Evolutionary conservation across 495 filamentous ascomycete species (phyloP).

Genomic region (Xylaria sp.): DNA sequence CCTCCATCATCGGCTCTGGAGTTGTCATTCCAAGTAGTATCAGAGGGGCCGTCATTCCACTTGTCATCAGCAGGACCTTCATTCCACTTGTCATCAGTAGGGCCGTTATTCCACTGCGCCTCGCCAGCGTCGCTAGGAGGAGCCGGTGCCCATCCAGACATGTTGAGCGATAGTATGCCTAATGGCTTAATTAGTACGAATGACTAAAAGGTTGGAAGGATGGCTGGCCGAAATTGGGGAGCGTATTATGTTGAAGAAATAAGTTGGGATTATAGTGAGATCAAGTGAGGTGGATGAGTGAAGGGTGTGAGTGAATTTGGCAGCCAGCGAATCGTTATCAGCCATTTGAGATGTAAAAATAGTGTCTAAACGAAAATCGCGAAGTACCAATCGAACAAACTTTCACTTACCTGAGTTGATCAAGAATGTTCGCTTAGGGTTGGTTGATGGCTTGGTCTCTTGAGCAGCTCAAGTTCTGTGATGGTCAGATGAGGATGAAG

Average conservation of each 20-base stretch:
- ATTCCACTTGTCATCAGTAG: conserved; percentile 3
- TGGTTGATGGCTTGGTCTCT: no score
- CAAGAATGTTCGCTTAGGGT: not conserved
- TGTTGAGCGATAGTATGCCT: not conserved
- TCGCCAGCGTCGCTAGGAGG: not conserved
- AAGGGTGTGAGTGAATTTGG: not conserved
- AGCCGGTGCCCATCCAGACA: conserved; percentile 11
- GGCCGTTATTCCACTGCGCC: not conserved
- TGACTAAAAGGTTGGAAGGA: not conserved
- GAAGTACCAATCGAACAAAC: not conserved
- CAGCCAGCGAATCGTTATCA: no score
- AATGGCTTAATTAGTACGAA: not conserved
- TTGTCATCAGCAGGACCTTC: not conserved
- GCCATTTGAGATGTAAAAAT: not conserved
- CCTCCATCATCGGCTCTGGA: not conserved
- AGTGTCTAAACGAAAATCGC: not conserved
- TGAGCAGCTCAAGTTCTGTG: not conserved
- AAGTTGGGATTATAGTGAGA: not conserved
- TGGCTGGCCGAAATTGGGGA: not conserved
- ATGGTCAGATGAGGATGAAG: not conserved
- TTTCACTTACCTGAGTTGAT: not conserved
- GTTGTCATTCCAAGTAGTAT: not conserved
- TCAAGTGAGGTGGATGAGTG: not conserved
- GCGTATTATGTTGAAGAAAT: not conserved
- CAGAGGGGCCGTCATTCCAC: conserved; percentile 1